Conservation (phyloP, 2,329 filamentous ascomycete species). For the Colletotrichum limetticola region DNA sequence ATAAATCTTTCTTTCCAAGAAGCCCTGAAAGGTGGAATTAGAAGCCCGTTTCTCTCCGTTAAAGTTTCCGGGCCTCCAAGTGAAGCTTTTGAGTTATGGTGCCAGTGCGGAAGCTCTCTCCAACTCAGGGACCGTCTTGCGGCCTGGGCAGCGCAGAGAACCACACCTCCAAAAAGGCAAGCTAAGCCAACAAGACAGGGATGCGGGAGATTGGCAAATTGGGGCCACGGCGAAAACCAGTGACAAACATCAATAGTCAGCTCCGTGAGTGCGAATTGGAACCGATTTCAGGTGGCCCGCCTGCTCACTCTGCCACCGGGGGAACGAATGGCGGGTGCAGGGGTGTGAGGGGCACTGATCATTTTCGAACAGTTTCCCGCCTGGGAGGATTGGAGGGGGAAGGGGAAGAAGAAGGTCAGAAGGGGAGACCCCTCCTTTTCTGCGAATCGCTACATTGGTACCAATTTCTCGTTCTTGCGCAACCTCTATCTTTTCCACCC, state of each 20-base stretch:
- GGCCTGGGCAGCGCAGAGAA: background rate
- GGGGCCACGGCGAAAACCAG: background rate
- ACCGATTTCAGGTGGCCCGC: background rate
- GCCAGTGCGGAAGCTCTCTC: background rate
- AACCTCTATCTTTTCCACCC: background rate
- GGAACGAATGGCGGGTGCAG: background rate
- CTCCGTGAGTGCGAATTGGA: background rate
- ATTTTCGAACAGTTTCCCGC: background rate
- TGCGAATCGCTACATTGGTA: background rate
- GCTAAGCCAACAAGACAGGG: background rate
- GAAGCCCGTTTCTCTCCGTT: too few species aligned
- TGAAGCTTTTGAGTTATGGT: background rate
- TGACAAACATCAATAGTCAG: background rate
- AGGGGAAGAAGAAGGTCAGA: background rate
- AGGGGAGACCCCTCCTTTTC: conserved; percentile 13
- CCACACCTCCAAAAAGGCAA: background rate
- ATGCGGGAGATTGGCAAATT: background rate
- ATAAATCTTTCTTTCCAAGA: background rate
- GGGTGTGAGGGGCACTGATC: conserved; percentile 8
- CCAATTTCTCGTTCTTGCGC: background rate
- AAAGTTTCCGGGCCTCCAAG: too few species aligned
- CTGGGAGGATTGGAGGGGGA: background rate
- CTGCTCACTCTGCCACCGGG: background rate
- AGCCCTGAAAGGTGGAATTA: background rate
- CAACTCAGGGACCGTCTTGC: background rate